These are phyloP conservation scores for Diddensiella transvaalensis DNA, from an alignment of 805 yeast species.

Conservation along the genomic window DNA sequence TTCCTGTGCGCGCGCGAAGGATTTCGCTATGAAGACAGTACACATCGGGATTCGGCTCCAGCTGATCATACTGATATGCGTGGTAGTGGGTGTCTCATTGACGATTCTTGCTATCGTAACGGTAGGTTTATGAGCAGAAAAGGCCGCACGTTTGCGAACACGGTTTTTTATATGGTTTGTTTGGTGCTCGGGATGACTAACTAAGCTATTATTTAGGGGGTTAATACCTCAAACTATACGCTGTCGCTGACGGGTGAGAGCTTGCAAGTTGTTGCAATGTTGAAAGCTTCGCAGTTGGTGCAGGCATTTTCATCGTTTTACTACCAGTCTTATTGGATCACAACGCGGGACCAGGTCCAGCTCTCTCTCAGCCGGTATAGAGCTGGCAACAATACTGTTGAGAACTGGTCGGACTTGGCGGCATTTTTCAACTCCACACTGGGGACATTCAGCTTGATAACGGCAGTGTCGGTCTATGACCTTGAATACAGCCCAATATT, in stretches of 20 bases:
- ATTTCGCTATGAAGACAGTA: slow-evolving; percentile 13
- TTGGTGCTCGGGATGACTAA: background rate
- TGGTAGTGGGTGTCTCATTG: slow-evolving; percentile 64
- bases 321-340: slow-evolving; percentile 65
- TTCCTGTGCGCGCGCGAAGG: no score
- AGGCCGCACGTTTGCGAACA: no score
- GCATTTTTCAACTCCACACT: slow-evolving; percentile 57
- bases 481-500: slow-evolving; percentile 46
- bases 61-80: slow-evolving; percentile 61
- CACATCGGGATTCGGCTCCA: slow-evolving; percentile 67
- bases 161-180: background rate
- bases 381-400: slow-evolving; percentile 65
- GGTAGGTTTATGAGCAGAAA: no score
- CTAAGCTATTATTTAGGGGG: no score
- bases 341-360: slow-evolving; percentile 59
- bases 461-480: slow-evolving; percentile 68
- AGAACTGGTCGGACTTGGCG: slow-evolving; percentile 45
- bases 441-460: slow-evolving; percentile 48
- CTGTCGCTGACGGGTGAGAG: slow-evolving; percentile 64
- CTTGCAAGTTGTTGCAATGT: slow-evolving; percentile 70
- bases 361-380: slow-evolving; percentile 56
- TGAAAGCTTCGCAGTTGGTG: slow-evolving; percentile 73
- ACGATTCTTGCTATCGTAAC: slow-evolving; percentile 69
- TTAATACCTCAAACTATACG: slow-evolving; percentile 42
- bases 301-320: slow-evolving; percentile 62